These are phyloP conservation scores for Petunia axillaris DNA, from an alignment of 257 asterid genomes.

Conservation along the genomic window DNA sequence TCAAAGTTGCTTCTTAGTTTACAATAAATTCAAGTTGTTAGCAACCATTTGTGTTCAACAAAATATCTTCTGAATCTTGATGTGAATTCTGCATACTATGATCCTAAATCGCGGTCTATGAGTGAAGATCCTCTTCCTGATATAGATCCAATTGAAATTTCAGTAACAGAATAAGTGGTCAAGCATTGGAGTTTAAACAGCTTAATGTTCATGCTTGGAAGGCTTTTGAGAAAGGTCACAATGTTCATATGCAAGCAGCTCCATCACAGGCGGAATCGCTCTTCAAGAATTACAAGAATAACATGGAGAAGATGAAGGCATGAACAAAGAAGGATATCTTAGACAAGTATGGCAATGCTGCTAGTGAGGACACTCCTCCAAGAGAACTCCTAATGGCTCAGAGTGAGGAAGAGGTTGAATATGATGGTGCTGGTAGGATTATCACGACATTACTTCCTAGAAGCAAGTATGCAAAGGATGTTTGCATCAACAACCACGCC, in stretches of 20 bases:
- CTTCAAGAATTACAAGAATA: slow-evolving; percentile 65
- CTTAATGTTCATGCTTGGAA: slow-evolving; percentile 91
- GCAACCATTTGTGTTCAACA: too few species aligned
- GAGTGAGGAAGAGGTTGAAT: slow-evolving; percentile 84
- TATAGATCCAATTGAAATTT: slow-evolving; percentile 79
- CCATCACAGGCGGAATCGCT: slow-evolving; percentile 95
- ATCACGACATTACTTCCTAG: too few species aligned
- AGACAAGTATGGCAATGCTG: slow-evolving; percentile 95
- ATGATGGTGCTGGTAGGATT: slow-evolving; percentile 91
- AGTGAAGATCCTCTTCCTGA: slow-evolving; percentile 98
- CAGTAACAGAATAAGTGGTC: slow-evolving; percentile 82
- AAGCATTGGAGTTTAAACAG: slow-evolving; percentile 94
- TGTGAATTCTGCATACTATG: slow-evolving; percentile 87
- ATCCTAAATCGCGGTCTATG: slow-evolving; percentile 94
- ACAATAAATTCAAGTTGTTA: too few species aligned
- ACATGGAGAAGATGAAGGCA: slow-evolving; percentile 70
- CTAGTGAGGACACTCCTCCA: slow-evolving; percentile 75
- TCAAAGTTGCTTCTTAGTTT: too few species aligned
- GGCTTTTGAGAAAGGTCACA: slow-evolving; percentile 91
- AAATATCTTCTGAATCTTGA: slow-evolving; percentile 92
- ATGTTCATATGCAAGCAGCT: slow-evolving; percentile 96
- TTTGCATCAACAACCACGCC: slow-evolving; percentile 50
- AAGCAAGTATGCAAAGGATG: slow-evolving; percentile 61
- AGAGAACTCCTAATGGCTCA: slow-evolving; percentile 85
- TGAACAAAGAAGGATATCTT: slow-evolving; percentile 74